These are phyloP conservation scores for Brassica balearica DNA, from an alignment of 441 rosid genomes.

Conservation along the genomic window DNA sequence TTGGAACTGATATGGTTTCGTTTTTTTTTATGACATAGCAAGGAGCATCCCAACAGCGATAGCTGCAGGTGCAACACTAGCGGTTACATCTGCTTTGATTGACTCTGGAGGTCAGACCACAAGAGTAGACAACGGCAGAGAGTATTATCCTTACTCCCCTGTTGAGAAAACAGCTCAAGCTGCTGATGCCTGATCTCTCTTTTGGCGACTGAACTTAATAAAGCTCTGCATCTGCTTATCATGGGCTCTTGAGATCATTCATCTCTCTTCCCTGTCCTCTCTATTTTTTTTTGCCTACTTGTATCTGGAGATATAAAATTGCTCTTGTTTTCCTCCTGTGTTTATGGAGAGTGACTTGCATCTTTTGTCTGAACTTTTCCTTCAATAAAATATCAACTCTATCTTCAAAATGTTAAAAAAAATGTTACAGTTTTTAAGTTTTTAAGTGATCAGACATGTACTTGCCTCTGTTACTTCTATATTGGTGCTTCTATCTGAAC, in stretches of 20 bases:
- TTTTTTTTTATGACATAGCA: slow-evolving; percentile 49
- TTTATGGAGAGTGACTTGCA: background rate
- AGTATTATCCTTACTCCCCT: slow-evolving; percentile 72
- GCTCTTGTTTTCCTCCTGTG: background rate
- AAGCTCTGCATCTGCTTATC: slow-evolving; percentile 1
- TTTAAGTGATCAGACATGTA: background rate
- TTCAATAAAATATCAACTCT: slow-evolving; percentile 1
- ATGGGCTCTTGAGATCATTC: background rate
- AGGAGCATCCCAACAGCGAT: slow-evolving; percentile 79
- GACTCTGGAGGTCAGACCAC: slow-evolving; percentile 86
- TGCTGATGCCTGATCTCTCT: slow-evolving; percentile 53
- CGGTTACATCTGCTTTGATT: slow-evolving; percentile 69
- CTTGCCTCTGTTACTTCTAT: background rate
- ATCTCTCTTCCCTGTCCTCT: background rate
- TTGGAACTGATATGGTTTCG: background rate
- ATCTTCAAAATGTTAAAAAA: background rate
- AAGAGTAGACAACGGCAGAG: slow-evolving; percentile 79
- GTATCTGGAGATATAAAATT: slow-evolving; percentile 18
- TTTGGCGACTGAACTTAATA: slow-evolving; percentile 9
- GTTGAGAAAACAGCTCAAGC: slow-evolving; percentile 72
- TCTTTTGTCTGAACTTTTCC: background rate
- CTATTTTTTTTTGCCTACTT: background rate
- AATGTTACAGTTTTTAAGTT: too few relatives aligned
- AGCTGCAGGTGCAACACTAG: slow-evolving; percentile 83
- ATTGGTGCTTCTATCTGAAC: slow-evolving; percentile 1